Percentiles rank a stretch among this genome's conserved stretches.
Conservation (phyloP, 1,139 yeast genomes). For the Geotrichum fermentans region DNA sequence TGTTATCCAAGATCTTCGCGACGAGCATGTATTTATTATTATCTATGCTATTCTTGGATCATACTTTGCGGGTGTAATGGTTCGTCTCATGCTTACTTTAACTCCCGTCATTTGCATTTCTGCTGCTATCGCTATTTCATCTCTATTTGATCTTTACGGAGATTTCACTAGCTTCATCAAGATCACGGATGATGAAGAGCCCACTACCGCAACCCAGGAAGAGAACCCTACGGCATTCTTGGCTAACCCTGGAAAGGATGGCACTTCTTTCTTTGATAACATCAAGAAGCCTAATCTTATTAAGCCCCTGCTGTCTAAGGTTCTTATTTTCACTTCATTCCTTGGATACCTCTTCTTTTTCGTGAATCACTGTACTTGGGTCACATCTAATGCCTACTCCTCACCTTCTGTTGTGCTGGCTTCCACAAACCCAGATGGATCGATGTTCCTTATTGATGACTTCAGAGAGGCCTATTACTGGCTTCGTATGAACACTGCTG, state of each 20-base stretch:
- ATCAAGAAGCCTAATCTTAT: constrained; percentile 23
- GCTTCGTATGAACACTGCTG: constrained; percentile 96
- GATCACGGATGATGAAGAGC: constrained; percentile 20
- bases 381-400: constrained; percentile 89
- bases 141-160: constrained; percentile 76
- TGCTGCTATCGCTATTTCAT: constrained; percentile 81
- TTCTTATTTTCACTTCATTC: constrained; percentile 65
- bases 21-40: constrained; percentile 89
- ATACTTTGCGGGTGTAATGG: constrained; percentile 99
- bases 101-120: constrained; percentile 95
- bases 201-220: constrained; percentile 11
- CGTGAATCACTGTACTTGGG: constrained; percentile 96
- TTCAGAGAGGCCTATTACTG: constrained; percentile 98
- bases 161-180: constrained; percentile 45
- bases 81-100: constrained; percentile 91
- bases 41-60: constrained; percentile 88
- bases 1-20: constrained; percentile 80
- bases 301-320: constrained; percentile 48
- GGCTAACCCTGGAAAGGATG: constrained; percentile 16
- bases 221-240: constrained; percentile 13
- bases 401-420: constrained; percentile 97
- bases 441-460: constrained; percentile 83
- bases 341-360: constrained; percentile 70
- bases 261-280: constrained; percentile 22
- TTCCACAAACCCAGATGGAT: constrained; percentile 78